These are phyloP conservation scores for Lactifluus volemus DNA, from an alignment of 768 basidiomycete species.

Conservation along the genomic window DNA sequence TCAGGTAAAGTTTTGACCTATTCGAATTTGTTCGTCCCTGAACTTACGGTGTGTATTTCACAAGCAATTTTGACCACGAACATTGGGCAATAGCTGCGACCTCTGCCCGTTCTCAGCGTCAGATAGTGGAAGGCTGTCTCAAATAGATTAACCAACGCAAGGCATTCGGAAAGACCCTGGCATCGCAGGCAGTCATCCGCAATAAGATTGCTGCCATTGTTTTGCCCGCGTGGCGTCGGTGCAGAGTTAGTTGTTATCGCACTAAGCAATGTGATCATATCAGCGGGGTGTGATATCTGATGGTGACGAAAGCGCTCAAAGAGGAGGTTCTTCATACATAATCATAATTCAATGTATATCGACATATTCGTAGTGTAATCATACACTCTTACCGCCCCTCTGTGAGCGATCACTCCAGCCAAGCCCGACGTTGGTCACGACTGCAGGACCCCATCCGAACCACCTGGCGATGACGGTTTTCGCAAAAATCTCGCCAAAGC, in stretches of 20 bases:
- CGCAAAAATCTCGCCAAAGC: constrained; percentile 92
- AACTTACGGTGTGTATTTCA: constrained; percentile 18
- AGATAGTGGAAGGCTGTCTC: constrained; percentile 74
- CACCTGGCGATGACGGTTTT: constrained; percentile 61
- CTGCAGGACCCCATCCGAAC: constrained; percentile 35
- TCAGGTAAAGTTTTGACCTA: constrained; percentile 31
- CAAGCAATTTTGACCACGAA: constrained; percentile 89
- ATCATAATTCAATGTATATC: constrained; percentile 1
- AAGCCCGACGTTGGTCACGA: constrained; percentile 21
- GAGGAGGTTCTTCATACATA: not conserved
- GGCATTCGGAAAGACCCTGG: constrained; percentile 84
- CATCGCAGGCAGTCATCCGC: constrained; percentile 80
- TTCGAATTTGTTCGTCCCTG: not conserved
- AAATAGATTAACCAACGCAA: constrained; percentile 88
- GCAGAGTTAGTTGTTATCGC: constrained; percentile 52
- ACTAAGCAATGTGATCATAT: not conserved
- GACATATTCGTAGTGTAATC: not conserved
- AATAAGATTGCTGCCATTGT: constrained; percentile 85
- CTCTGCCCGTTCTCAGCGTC: constrained; percentile 54
- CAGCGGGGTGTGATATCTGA: not conserved
- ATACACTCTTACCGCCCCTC: not conserved
- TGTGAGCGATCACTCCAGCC: not conserved
- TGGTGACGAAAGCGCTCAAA: not conserved
- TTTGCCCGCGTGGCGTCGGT: constrained; percentile 68
- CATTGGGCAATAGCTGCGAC: constrained; percentile 86